Evolutionary conservation across 371 early-diverging fungal genomes (phyloP), one percentile per base, ranked within the genome.

Genomic region (Mortierella sp.): DNA sequence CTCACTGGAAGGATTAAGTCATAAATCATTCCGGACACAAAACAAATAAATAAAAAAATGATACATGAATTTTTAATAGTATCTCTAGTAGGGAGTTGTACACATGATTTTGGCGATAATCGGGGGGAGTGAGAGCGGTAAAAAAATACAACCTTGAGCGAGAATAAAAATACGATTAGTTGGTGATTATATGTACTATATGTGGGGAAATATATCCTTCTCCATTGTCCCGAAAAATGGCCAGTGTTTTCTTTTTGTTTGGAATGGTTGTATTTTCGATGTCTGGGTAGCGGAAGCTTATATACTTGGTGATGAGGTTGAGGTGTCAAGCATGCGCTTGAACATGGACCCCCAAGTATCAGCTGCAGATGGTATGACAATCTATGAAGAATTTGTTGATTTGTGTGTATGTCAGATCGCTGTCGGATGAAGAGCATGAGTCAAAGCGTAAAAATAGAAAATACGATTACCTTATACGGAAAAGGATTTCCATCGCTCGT

Each of bases 401-500:
- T 12, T 26, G 28, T 28, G 53, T 53, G 12, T 28, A 5, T n/a
- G n/a, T n/a, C n/a, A n/a, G n/a, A n/a, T 17, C 3, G 23, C 2
- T 13, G 53, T 15, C n/a, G 23, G 45, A n/a, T 31, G 51, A n/a
- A 35, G 37, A 4, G 28, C 3, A 53, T 12, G 53, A 53, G 28
- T 23, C 13, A 53, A 53, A 28, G 53, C 53, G 28, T 28, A 53
- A 53, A 53, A 53, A 53, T 28, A 28, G 28, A 28, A 6, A 28
- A 53, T 28, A 3, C 8, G 26, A 1, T 53, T 84, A 92, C 89
- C 83, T 95, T 94, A 83, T 92, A 96, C 1, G 97, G 97, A 81
- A 96, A 97, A 53, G 95, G 94, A 61, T 96, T 93, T 15, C 87
- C 88, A 59, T 93, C 95, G 49, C 87, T 89, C 47, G 88, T 93